Conservation (phyloP, 805 yeast species). For the Candida mattraensis region DNA sequence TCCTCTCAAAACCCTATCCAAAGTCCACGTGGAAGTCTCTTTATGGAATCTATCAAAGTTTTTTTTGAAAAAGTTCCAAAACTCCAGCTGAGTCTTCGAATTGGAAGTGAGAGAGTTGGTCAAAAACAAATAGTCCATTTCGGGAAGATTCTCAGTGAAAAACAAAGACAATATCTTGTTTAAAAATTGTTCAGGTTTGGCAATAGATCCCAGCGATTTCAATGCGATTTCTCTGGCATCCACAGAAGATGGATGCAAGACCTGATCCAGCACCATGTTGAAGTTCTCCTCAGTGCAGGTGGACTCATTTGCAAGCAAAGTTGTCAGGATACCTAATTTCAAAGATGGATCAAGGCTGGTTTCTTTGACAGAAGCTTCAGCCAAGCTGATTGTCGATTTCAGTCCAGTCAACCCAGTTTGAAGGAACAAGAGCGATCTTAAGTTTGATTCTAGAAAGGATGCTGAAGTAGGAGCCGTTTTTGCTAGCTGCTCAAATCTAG, state of each 20-base stretch:
- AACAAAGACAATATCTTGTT: conserved; percentile 41
- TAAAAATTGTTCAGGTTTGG: conserved; percentile 36
- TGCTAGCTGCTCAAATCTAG: conserved; percentile 29
- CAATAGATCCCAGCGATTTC: conserved; percentile 50
- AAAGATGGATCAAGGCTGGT: conserved; percentile 38
- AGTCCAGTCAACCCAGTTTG: conserved; percentile 41
- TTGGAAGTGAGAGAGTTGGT: conserved; percentile 49
- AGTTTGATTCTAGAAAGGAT: conserved; percentile 28
- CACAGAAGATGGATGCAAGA: conserved; percentile 48
- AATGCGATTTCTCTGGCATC: conserved; percentile 61
- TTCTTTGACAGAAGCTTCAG: conserved; percentile 10
- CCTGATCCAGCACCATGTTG: conserved; percentile 46
- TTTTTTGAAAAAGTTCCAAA: conserved; percentile 50
- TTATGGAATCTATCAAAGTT: conserved; percentile 47
- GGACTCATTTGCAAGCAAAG: conserved; percentile 40
- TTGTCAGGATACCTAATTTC: conserved; percentile 41
- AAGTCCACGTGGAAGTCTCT: conserved; percentile 38
- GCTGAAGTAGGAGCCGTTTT: conserved; percentile 13
- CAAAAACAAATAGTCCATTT: conserved; percentile 60
- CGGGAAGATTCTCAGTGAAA: conserved; percentile 46
- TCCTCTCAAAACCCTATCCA: conserved; percentile 36
- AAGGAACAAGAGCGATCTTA: conserved; percentile 41
- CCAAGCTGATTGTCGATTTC: conserved; percentile 34
- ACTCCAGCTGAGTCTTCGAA: conserved; percentile 38
- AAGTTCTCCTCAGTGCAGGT: conserved; percentile 36